These are phyloP conservation scores for Neoboletus brunneissimus DNA, from an alignment of 768 basidiomycete species.

Conservation along the genomic window DNA sequence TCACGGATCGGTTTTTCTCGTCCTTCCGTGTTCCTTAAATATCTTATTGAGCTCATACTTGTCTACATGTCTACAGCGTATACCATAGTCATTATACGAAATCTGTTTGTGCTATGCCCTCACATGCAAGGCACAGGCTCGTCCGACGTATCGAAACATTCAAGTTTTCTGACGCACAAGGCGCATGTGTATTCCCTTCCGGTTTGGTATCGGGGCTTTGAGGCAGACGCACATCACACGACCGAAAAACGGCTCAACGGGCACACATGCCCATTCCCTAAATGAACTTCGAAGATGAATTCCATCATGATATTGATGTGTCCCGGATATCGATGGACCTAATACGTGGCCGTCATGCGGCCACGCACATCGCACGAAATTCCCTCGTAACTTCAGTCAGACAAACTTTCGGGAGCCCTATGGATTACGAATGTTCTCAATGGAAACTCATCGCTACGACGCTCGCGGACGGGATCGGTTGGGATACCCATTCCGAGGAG, in stretches of 20 bases:
- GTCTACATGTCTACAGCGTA: slow-evolving; percentile 24
- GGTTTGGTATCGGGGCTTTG: not conserved
- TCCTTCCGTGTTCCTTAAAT: not conserved
- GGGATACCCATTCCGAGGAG: not conserved
- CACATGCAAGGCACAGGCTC: not conserved
- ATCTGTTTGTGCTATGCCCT: slow-evolving; percentile 9
- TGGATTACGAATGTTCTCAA: not conserved
- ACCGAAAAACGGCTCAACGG: not conserved
- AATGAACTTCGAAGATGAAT: slow-evolving; percentile 15
- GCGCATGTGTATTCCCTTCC: not conserved
- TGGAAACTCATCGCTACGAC: not conserved
- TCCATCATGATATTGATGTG: not conserved
- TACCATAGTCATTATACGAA: slow-evolving; percentile 26
- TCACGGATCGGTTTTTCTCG: not conserved
- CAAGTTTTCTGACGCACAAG: not conserved
- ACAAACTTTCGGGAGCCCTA: not conserved
- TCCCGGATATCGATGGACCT: slow-evolving; percentile 1
- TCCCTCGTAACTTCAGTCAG: not conserved
- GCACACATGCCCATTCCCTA: not conserved
- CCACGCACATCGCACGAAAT: not conserved
- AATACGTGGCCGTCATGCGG: slow-evolving; percentile 1
- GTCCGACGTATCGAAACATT: not conserved
- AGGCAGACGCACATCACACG: not conserved
- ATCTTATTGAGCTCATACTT: slow-evolving; percentile 22
- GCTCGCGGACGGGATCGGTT: not conserved